These are phyloP conservation scores for Colletotrichum simmondsii DNA, from an alignment of 2,329 filamentous ascomycete species.

Conservation along the genomic window DNA sequence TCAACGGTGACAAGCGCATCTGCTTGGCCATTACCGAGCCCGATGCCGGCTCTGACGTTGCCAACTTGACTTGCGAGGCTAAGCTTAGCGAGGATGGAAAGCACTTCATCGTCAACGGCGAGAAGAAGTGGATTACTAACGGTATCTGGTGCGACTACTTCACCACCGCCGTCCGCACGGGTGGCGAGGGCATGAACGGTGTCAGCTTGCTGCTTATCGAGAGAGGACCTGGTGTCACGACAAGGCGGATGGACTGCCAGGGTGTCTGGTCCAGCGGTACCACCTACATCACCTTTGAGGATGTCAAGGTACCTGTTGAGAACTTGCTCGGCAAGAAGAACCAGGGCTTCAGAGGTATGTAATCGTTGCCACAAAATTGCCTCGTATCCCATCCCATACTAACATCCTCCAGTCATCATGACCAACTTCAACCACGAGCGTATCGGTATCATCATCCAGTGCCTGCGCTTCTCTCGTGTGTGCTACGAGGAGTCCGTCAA, in stretches of 20 bases:
- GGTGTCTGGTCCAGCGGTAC: slow-evolving; percentile 96
- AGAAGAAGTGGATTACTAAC: slow-evolving; percentile 99
- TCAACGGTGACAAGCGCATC: slow-evolving; percentile 95
- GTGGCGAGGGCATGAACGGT: slow-evolving; percentile 90
- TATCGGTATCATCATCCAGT: slow-evolving; percentile 98
- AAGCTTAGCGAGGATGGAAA: slow-evolving; percentile 96
- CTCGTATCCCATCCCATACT: slow-evolving; percentile 16
- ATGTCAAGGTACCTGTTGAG: slow-evolving; percentile 99
- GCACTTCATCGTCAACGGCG: slow-evolving; percentile 98
- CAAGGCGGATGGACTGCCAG: slow-evolving; percentile 97
- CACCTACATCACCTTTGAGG: slow-evolving; percentile 97
- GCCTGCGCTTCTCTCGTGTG: slow-evolving; percentile 91
- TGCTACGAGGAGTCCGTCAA: slow-evolving; percentile 97
- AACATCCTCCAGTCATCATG: slow-evolving; percentile 80
- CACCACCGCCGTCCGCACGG: slow-evolving; percentile 94
- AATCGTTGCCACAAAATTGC: background rate
- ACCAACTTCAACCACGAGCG: slow-evolving; percentile 99
- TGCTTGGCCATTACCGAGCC: slow-evolving; percentile 98
- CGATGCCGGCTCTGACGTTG: slow-evolving; percentile 94
- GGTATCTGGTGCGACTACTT: slow-evolving; percentile 98
- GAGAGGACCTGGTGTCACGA: slow-evolving; percentile 88
- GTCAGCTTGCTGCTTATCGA: slow-evolving; percentile 93
- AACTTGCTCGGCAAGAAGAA: slow-evolving; percentile 98
- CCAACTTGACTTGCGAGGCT: slow-evolving; percentile 94
- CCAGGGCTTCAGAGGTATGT: slow-evolving; percentile 87